Evolutionary conservation across 768 basidiomycete genomes (phyloP).

Genomic region (Lentinula boryana): DNA sequence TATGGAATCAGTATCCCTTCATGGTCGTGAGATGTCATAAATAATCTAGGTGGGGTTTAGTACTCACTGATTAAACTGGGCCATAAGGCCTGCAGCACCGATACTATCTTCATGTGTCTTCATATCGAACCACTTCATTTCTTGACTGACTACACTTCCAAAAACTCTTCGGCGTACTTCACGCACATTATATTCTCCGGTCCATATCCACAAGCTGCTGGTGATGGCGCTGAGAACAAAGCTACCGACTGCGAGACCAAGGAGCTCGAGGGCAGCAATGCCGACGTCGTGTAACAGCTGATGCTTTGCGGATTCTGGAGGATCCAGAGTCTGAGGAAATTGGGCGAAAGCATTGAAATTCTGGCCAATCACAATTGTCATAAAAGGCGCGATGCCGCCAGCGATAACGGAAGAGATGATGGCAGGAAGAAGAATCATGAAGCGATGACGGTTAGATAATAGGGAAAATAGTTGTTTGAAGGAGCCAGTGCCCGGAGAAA

Average conservation of each 20-base stretch:
- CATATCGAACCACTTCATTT: constrained; percentile 89
- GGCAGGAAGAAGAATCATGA: constrained; percentile 61
- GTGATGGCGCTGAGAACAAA: constrained; percentile 71
- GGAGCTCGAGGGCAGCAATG: constrained; percentile 55
- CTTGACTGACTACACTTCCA: constrained; percentile 54
- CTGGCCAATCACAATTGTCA: constrained; percentile 78
- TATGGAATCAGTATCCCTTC: constrained; percentile 92
- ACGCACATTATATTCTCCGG: constrained; percentile 75
- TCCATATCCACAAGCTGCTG: constrained; percentile 79
- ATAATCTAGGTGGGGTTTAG: background rate
- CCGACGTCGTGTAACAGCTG: constrained; percentile 53
- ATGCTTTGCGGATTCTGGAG: constrained; percentile 36
- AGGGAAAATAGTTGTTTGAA: constrained; percentile 51
- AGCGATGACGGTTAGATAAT: constrained; percentile 49
- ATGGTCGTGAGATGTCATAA: constrained; percentile 1
- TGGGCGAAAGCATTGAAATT: constrained; percentile 73
- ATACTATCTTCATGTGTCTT: background rate
- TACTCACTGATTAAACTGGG: background rate
- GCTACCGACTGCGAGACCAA: constrained; percentile 59
- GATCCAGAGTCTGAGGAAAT: constrained; percentile 26
- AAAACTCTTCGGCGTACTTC: constrained; percentile 67
- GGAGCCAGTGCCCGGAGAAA: background rate
- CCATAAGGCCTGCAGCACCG: constrained; percentile 6
- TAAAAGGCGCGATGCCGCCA: constrained; percentile 77
- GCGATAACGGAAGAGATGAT: constrained; percentile 53